A percentile compares a stretch with the other conserved stretches of the same genome.
These are phyloP conservation scores for Letharia lupina DNA, from an alignment of 495 filamentous ascomycete species.

Conservation along the genomic window DNA sequence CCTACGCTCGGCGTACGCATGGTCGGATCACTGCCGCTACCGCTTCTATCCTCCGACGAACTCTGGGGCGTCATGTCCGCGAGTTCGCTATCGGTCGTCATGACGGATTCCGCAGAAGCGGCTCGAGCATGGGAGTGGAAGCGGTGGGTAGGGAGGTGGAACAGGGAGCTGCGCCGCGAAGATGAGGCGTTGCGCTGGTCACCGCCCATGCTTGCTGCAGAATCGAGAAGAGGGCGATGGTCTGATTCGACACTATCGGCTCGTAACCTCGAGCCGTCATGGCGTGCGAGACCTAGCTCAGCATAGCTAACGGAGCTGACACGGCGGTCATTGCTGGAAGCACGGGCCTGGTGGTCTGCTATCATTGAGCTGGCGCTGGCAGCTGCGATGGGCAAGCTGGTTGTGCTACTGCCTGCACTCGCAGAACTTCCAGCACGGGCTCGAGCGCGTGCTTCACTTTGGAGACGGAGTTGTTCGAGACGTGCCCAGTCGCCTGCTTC, in stretches of 20 bases:
- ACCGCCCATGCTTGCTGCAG: slow-evolving; percentile 52
- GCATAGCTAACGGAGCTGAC: slow-evolving; percentile 82
- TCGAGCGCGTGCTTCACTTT: slow-evolving; percentile 32
- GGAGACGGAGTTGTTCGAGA: slow-evolving; percentile 49
- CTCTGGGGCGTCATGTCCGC: slow-evolving; percentile 22
- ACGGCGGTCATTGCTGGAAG: slow-evolving; percentile 57
- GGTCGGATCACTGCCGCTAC: slow-evolving; percentile 15
- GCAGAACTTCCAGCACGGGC: slow-evolving; percentile 25
- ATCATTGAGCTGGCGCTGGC: slow-evolving; percentile 39
- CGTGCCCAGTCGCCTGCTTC: slow-evolving; percentile 56
- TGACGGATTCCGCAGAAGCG: slow-evolving; percentile 20
- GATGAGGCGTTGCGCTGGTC: slow-evolving; percentile 12
- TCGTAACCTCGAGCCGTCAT: slow-evolving; percentile 80
- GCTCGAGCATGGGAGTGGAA: slow-evolving; percentile 19
- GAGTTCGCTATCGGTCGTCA: slow-evolving; percentile 22
- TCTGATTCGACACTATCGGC: slow-evolving; percentile 75
- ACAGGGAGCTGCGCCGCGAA: slow-evolving; percentile 19
- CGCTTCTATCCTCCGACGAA: slow-evolving; percentile 21
- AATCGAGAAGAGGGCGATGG: slow-evolving; percentile 60
- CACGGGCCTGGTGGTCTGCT: slow-evolving; percentile 56
- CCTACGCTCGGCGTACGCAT: slow-evolving; percentile 21
- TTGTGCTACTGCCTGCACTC: slow-evolving; percentile 29
- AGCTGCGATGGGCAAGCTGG: slow-evolving; percentile 18
- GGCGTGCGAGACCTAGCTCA: slow-evolving; percentile 74
- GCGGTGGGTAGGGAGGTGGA: slow-evolving; percentile 14